Base-by-base conservation (phyloP, 1,284 basidiomycete species). In the Sporisorium exsertum region DNA sequence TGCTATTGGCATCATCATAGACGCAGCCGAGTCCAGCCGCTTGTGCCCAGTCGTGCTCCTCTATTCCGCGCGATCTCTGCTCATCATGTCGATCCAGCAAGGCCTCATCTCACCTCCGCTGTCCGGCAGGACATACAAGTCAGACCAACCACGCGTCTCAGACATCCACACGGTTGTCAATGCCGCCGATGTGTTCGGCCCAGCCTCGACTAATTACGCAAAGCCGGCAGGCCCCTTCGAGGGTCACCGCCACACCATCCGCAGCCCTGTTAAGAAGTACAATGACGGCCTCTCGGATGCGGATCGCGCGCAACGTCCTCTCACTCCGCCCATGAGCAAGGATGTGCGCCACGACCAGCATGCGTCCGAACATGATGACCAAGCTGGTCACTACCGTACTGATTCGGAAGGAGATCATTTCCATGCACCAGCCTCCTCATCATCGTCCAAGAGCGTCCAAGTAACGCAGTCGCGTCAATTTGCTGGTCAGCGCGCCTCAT, bases 281-380 rank as follows among this genome's bases (percentile, higher is more conserved):
- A 16, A 61, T n/a, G 32, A 47, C 29, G n/a, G 52, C 5, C 52
- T 57, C 26, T 46, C 62, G 12, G 61, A 60, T 37, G 58, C 61
- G 0, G 50, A 69, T 18, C 65, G 58, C 18, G 64, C 58, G 13
- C 47, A 22, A 9, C 64, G 58, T 24, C 72, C 72, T 6, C 72
- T 63, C 29, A 75, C 72, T 8, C 72, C 72, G 12, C 72, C 72
- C 8, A 69, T 75, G 72, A 75, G 72, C 72, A 62, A 65, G 24
- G 72, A 75, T n/a, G 67, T 70, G 12, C 62, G 72, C 12, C 64
- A 75, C 45, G 67, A 70, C 18, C 58, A 62, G 13, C 33, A 62
- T 15, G 24, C 42, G 16, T 15, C 50, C 22, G 13, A 51, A 15
- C 51, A 32, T 45, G 53, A 52, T 45, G 57, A 53, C 51, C 51